phyloP scores from a whole-genome alignment of 2,329 filamentous ascomycete species.

The Cryphonectria nitschkei region DNA sequence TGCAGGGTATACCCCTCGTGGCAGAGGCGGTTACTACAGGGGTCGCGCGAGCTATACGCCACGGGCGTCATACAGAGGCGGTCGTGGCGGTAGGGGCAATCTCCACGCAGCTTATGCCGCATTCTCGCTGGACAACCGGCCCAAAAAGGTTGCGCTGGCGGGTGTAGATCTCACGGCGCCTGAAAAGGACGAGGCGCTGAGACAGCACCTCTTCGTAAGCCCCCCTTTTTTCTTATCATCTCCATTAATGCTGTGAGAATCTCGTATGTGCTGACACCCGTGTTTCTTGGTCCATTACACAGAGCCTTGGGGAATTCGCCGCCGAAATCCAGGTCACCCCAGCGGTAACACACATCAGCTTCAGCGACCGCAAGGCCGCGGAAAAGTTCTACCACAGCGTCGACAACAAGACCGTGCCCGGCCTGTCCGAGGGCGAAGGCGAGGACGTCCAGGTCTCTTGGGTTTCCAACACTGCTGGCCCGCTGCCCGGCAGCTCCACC shows the following conservation, averaged over 20 bases:
- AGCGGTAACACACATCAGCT: constrained; percentile 58
- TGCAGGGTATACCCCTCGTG: constrained; percentile 43
- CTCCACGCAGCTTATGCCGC: constrained; percentile 61
- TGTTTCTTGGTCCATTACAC: neutral
- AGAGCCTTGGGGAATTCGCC: constrained; percentile 65
- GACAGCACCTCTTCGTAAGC: constrained; percentile 71
- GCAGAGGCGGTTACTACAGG: constrained; percentile 22
- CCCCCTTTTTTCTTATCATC: neutral
- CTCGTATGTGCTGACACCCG: constrained; percentile 35
- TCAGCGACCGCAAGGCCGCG: constrained; percentile 70
- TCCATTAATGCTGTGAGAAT: neutral
- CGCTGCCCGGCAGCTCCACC: constrained; percentile 32
- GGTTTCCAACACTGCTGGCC: constrained; percentile 45
- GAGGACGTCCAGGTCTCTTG: constrained; percentile 70
- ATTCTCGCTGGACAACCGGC: constrained; percentile 76
- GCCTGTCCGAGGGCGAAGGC: constrained; percentile 65
- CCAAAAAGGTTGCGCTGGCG: constrained; percentile 67
- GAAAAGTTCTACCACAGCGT: constrained; percentile 69
- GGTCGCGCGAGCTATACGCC: constrained; percentile 31
- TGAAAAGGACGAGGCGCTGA: constrained; percentile 68
- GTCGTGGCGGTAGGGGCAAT: constrained; percentile 48
- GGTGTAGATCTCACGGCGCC: constrained; percentile 64
- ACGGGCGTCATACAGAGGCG: constrained; percentile 44
- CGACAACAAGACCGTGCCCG: constrained; percentile 61
- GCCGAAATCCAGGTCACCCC: constrained; percentile 54